Base-by-base conservation (phyloP, 371 early-diverging fungal genomes). In the Chytridium lagenaria region DNA sequence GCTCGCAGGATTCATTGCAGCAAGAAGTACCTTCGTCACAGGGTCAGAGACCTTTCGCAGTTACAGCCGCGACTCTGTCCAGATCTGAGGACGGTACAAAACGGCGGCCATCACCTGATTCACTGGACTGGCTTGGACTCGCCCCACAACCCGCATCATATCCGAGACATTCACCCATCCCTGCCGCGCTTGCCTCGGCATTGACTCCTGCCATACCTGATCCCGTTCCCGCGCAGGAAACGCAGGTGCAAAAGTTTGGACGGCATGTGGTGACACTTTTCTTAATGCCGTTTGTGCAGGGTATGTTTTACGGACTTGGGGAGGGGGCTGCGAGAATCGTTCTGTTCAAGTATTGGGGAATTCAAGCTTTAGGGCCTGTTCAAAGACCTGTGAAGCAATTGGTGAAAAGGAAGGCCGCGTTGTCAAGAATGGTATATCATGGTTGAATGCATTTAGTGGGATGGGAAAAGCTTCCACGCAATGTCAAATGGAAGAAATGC, bases 291-390 rank as follows among this genome's bases (percentile, higher is more conserved):
- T 81, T 78, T 69, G 67, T 76, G 31, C 80, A 83, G 72, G 83
- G 83, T 15, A 74, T 83, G 79, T 83, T 80, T 64, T 83, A 83
- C 64, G 83, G 83, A 10, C 73, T 83, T 15, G 83, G 83, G 0
- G 83, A 83, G 63, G 80, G 80, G 10, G 68, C 73, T 12, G 83
- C 80, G 64, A 57, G 77, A 5, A 71, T 74, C 26, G 55, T 79
- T 38, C 59, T 79, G 34, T 55, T 64, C 44, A 40, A 72, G 37
- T 70, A 49, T 38, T 74, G 71, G 67, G 78, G 75, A 19, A 69
- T 78, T 52, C 75, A 78, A 49, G 71, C 70, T 31, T 59, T 77
- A 61, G 66, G 66, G 36, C 61, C 61, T 28, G 37, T 61, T 23
- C 61, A 61, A 37, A 28, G 37, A 7, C 5, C 55, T 5, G 12